Conservation (phyloP, 192 early-diverging fungal genomes). For the Podila verticillata region DNA sequence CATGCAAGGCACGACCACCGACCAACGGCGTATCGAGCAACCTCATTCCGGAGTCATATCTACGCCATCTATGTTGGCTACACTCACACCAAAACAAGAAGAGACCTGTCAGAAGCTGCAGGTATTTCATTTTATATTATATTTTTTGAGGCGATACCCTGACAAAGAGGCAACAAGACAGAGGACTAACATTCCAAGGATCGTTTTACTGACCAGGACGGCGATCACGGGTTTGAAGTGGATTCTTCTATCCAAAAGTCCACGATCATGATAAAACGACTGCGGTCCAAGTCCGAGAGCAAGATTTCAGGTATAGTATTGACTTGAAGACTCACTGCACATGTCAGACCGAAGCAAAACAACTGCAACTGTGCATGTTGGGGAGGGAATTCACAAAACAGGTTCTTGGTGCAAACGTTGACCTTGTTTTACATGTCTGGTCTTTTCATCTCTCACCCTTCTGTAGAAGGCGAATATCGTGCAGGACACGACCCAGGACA, state of each 20-base stretch:
- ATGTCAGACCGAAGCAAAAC: background rate
- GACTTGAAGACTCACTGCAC: background rate
- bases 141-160: too few relatives aligned
- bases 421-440: background rate
- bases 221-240: conserved; percentile 19
- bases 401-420: background rate
- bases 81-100: too few relatives aligned
- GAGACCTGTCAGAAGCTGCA: too few relatives aligned
- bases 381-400: background rate
- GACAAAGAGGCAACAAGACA: too few relatives aligned
- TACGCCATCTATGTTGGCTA: too few relatives aligned
- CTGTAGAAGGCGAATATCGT: conserved; percentile 31
- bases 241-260: conserved; percentile 45
- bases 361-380: background rate
- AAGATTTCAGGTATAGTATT: conserved; percentile 19
- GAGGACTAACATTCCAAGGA: too few relatives aligned
- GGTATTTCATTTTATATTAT: too few relatives aligned
- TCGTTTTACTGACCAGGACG: background rate
- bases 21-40: too few relatives aligned
- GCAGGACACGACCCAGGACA: conserved; percentile 2
- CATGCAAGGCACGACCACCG: too few relatives aligned
- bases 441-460: background rate
- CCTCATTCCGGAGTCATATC: too few relatives aligned
- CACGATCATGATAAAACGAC: conserved; percentile 46
- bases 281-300: conserved; percentile 42